phyloP scores from a whole-genome alignment of 2,329 filamentous ascomycete species.

The Podosphaera leucotricha region DNA sequence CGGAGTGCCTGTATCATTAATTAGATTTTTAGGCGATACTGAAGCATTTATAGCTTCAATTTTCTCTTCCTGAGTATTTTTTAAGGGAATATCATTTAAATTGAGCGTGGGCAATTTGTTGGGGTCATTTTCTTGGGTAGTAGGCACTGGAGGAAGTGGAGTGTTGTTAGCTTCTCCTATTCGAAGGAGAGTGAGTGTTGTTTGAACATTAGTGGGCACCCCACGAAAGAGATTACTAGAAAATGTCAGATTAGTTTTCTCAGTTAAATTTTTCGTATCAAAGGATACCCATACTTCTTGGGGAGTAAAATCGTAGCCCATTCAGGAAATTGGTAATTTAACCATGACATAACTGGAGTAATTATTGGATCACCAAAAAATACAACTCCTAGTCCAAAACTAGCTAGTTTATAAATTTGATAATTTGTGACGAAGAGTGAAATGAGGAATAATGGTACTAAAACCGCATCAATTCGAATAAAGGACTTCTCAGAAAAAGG shows the following conservation, averaged over 20 bases:
- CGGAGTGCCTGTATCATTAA: constrained; percentile 4
- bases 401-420: constrained; percentile 37
- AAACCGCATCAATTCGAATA: constrained; percentile 27
- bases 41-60: neutral
- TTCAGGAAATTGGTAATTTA: constrained; percentile 39
- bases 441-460: constrained; percentile 27
- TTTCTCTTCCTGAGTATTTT: neutral
- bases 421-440: constrained; percentile 33
- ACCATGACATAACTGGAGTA: constrained; percentile 28
- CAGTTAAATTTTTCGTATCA: neutral
- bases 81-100: constrained; percentile 18
- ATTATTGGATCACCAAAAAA: constrained; percentile 68
- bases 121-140: neutral
- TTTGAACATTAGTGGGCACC: constrained; percentile 67
- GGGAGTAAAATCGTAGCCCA: constrained; percentile 52
- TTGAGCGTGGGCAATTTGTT: constrained; percentile 12
- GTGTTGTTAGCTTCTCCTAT: constrained; percentile 63
- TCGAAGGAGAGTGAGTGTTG: constrained; percentile 57
- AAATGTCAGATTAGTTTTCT: constrained; percentile 15
- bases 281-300: constrained; percentile 3
- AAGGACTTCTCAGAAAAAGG: constrained; percentile 35
- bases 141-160: constrained; percentile 42
- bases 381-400: constrained; percentile 43
- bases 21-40: constrained; percentile 9
- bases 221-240: constrained; percentile 58